Conservation (phyloP, 1,284 basidiomycete species). For the Ustilago lituana region DNA sequence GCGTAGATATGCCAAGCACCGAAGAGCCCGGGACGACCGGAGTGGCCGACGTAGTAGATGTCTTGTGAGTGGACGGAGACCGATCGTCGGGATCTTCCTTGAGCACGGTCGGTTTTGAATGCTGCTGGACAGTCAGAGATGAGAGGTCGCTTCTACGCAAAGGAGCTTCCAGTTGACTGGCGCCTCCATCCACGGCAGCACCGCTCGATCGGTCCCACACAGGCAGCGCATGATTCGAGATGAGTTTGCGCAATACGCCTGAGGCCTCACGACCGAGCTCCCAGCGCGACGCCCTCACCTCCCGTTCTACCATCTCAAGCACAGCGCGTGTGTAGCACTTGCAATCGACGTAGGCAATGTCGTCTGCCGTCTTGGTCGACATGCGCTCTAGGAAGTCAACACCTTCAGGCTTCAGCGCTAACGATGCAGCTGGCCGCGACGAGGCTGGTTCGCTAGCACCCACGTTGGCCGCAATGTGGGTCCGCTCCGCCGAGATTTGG, state of each 20-base stretch:
- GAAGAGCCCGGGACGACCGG: background rate
- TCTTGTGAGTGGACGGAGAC: background rate
- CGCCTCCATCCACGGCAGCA: no score
- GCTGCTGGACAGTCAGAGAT: constrained; percentile 20
- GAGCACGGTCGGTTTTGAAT: constrained; percentile 7
- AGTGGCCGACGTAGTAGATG: background rate
- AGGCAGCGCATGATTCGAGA: constrained; percentile 40
- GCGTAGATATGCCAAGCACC: constrained; percentile 4
- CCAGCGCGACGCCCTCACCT: constrained; percentile 52
- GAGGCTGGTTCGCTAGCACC: constrained; percentile 1
- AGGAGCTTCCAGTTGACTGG: background rate
- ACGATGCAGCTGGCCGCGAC: background rate
- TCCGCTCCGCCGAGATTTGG: constrained; percentile 27
- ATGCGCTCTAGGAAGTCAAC: constrained; percentile 44
- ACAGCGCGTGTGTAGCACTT: constrained; percentile 47
- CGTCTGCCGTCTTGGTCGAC: constrained; percentile 47
- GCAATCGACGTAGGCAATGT: constrained; percentile 41
- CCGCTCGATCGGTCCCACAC: constrained; percentile 21
- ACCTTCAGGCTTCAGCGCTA: constrained; percentile 34
- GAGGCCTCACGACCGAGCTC: constrained; percentile 54
- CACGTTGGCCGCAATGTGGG: constrained; percentile 17
- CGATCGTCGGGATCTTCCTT: constrained; percentile 28
- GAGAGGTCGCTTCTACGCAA: constrained; percentile 16
- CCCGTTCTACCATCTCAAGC: constrained; percentile 52
- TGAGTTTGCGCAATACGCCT: constrained; percentile 53